These are phyloP conservation scores for Penicillium sp. DNA, from an alignment of 2,329 filamentous ascomycete species.

Conservation along the genomic window DNA sequence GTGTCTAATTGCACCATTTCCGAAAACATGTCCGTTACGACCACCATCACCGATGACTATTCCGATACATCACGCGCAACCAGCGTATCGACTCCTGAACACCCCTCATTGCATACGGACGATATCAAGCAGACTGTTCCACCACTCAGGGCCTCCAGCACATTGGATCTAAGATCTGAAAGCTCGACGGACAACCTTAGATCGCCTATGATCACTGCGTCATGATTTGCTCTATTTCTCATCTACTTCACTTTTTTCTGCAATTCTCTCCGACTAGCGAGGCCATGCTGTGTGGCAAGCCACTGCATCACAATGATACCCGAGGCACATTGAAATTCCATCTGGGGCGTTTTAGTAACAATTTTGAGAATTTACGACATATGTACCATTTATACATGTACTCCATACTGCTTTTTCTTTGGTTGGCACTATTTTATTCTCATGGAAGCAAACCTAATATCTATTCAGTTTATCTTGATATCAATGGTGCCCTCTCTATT, in stretches of 20 bases:
- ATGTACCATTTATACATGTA: not conserved
- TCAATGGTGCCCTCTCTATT: too few species aligned
- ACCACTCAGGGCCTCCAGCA: not conserved
- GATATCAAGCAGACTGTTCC: not conserved
- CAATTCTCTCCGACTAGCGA: not conserved
- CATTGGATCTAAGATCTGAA: not conserved
- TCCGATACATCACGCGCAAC: conserved; percentile 31
- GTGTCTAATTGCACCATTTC: conserved; percentile 22
- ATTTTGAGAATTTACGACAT: not conserved
- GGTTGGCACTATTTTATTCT: too few species aligned
- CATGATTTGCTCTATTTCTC: not conserved
- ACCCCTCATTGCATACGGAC: conserved; percentile 4
- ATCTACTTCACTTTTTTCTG: not conserved
- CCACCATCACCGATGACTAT: conserved; percentile 28
- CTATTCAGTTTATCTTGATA: too few species aligned
- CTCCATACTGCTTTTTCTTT: not conserved
- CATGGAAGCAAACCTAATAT: too few species aligned
- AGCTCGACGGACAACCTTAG: not conserved
- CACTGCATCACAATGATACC: conserved; percentile 11
- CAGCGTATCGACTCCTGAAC: conserved; percentile 26
- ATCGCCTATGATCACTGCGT: conserved; percentile 1
- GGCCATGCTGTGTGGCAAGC: not conserved
- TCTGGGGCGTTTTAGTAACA: not conserved
- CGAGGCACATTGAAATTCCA: conserved; percentile 7
- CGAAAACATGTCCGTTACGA: conserved; percentile 29